A percentile compares a stretch with the other conserved stretches of the same genome.
Evolutionary conservation across 331 rosid species (phyloP).

Genomic region (Acacia pycnantha): DNA sequence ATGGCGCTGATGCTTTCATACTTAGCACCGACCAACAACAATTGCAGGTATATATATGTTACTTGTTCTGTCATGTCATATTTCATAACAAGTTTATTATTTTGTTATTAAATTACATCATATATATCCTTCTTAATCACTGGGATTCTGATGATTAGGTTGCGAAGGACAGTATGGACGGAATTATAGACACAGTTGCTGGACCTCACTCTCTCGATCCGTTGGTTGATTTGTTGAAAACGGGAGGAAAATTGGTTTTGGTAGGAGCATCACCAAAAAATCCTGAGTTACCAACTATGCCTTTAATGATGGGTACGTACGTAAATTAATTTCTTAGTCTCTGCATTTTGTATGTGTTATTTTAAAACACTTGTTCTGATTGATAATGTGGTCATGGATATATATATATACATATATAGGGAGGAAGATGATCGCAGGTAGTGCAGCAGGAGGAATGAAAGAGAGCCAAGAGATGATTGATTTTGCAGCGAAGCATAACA

Average conservation of each 20-base stretch:
- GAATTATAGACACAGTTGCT: conserved; percentile 37
- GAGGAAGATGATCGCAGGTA: conserved; percentile 37
- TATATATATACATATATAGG: not conserved
- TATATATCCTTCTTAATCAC: not conserved
- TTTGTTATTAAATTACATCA: not conserved
- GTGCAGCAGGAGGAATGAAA: conserved; percentile 27
- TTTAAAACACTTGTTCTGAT: not conserved
- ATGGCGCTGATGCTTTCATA: too few species aligned
- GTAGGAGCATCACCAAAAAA: conserved; percentile 28
- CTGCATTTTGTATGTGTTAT: not conserved
- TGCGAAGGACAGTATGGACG: conserved; percentile 29
- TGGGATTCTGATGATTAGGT: conserved; percentile 24
- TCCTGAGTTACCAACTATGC: conserved; percentile 21
- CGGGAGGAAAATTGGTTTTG: conserved; percentile 30
- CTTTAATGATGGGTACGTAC: conserved; percentile 25
- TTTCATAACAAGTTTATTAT: too few species aligned
- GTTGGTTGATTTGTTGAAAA: conserved; percentile 29
- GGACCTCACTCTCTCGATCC: conserved; percentile 28
- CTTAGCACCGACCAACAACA: too few species aligned
- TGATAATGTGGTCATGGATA: not conserved
- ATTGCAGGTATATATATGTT: not conserved
- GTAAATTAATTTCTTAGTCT: not conserved
- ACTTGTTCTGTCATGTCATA: not conserved
- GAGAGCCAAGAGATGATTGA: conserved; percentile 42
- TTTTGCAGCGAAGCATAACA: conserved; percentile 44